Base-by-base conservation (phyloP, 1,284 basidiomycete genomes). In the Boletus calvinii region DNA sequence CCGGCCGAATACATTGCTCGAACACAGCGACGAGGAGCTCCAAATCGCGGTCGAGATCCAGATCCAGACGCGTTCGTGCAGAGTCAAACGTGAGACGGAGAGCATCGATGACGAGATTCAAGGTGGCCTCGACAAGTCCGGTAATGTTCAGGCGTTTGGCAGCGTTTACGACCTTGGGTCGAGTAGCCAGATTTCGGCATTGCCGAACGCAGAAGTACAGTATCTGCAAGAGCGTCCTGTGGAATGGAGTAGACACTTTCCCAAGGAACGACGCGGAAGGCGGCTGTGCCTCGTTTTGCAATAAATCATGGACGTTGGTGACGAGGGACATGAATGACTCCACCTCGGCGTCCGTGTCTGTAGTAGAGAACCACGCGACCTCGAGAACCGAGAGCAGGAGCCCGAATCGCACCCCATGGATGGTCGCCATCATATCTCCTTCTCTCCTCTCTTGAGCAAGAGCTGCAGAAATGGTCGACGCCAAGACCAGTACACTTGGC, bases 361-460 rank as follows among this genome's bases (percentile, higher is more conserved):
- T 69, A 0, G 78, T 77, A 1, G 83, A 82, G 68, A 90, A 89
- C 89, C 88, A 92, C 1, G 77, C 80, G 8, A 88, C 78, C 61
- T 96, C 90, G 31, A 94, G 74, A 46, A 95, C 68, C 1, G 85
- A 81, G 13, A 92, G 77, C 2, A 97, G 73, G 6, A 96, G 74
- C 6, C 80, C 80, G 8, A 97, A 72, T 31, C 92, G 79, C 22
- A 87, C 83, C 1, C 83, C 79, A 62, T 97, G 92, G 26, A 94
- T 84, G 1, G 82, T 81, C 0, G 87, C 79, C 84, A 94, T 92
- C 77, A 94, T 87, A 56, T 94, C 87, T 1, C 93, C 94, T 6
- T 76, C 78, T 20, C 91, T 79, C 41, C 74, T 77, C 70, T 95
- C 94, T 15, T 71, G 69, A 0, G 90, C 81, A 24, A 94, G 80